phyloP scores from a whole-genome alignment of 306 rosid species.

The Malus fusca region DNA sequence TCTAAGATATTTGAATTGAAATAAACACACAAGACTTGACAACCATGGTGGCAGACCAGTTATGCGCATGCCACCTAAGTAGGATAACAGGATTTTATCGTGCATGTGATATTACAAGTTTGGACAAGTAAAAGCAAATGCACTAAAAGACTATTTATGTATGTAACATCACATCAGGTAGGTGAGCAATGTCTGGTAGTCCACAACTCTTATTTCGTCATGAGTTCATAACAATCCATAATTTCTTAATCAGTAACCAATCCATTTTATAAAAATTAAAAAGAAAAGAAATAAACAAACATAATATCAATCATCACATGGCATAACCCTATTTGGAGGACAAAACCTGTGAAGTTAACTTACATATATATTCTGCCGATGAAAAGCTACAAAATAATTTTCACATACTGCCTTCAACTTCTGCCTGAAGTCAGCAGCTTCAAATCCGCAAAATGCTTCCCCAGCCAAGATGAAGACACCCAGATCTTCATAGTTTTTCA shows the following conservation, averaged over 20 bases:
- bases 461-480: constrained; percentile 83
- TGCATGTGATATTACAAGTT: not conserved
- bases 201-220: not conserved
- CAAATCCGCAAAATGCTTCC: constrained; percentile 94
- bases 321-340: not conserved
- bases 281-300: not conserved
- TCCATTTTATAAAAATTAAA: not conserved
- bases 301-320: not conserved
- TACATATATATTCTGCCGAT: constrained; percentile 88
- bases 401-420: constrained; percentile 91
- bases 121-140: not conserved
- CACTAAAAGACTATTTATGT: not conserved
- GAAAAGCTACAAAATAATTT: constrained; percentile 81
- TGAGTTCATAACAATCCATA: not conserved
- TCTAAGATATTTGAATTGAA: not conserved
- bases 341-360: constrained; percentile 36
- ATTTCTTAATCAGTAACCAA: not conserved
- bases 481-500: constrained; percentile 94
- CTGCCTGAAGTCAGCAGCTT: constrained; percentile 95
- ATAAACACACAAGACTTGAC: not conserved
- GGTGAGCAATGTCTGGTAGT: not conserved
- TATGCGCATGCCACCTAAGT: not conserved
- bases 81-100: not conserved
- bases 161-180: not conserved
- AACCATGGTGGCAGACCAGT: not conserved